Base-by-base conservation (phyloP, 164 flowering plant genomes). In the Nelumbo lutea region DNA sequence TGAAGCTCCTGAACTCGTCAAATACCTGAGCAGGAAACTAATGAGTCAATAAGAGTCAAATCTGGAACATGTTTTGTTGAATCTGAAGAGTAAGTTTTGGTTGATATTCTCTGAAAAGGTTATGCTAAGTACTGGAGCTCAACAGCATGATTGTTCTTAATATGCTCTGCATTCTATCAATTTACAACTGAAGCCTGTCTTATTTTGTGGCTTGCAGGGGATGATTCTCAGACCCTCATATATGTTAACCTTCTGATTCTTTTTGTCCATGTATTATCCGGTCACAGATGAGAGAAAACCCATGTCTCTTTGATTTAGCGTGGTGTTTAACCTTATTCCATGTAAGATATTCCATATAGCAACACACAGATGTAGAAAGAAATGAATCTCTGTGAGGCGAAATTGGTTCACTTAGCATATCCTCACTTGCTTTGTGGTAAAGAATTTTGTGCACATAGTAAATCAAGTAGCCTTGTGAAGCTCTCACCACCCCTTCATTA, bases 401-500 rank as follows among this genome's bases (percentile, higher is more conserved):
- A 59, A 79, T 47, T 1, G 81, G 83, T 55, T 75, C 75, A 81
- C 79, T 78, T 65, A 80, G 79, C 67, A 82, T 59, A 47, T 87
- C 90, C 56, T 81, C 85, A 13, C 76, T 75, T 53, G 86, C 78
- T 73, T 74, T 80, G 62, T 68, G 42, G 69, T 76, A 73, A 46
- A 79, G 76, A 74, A 42, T 71, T 67, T 81, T 83, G 74, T 85
- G 88, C 39, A 82, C 83, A 68, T 88, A 88, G 65, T 82, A 86
- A 58, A 88, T 62, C 88, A 88, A 76, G 66, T 88, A 86, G 61
- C 85, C 78, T 76, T 88, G 86, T 11, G 83, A 80, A 66, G 87
- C 86, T 72, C 90, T 75, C 48, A 88, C 93, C 1, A 70, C 63
- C 52, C 62, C 70, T 45, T 88, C 90, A 48, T 85, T 85, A 45